Base-by-base conservation (phyloP, 1,139 yeast genomes). In the Sugiyamaella xylanicola region DNA sequence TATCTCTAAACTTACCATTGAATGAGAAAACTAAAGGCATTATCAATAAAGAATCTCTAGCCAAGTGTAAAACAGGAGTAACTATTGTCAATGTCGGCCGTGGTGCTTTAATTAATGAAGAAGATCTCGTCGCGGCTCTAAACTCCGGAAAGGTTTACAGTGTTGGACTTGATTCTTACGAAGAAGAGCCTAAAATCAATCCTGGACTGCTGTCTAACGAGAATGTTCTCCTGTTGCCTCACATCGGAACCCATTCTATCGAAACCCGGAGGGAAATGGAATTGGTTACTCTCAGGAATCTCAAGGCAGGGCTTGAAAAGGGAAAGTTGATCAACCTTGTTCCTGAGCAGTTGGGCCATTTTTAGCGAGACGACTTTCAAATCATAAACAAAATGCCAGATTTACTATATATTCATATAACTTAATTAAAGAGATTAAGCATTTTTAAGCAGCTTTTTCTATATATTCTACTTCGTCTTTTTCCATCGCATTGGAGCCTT, bases 101-200 rank as follows among this genome's bases (percentile, higher is more conserved):
- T 61, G 95, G 95, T 1, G 75, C 81, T 83, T 82, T 87, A 27
- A 82, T 87, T 60, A 85, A 87, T 65, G 93, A 87, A 65, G 65
- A 69, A 7, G 86, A 84, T 8, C 72, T 91, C 58, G 79, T 84
- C 8, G 77, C 77, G 16, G 83, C 84, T 11, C 76, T 91, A 64
- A 81, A 85, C 64, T 70, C 77, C 1, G 95, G 95, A 17, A 84
- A 87, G 64, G 80, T 91, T 43, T 83, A 85, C 11, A 62, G 65
- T 15, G 74, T 64, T 9, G 75, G 73, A 15, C 71, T 91, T 42
- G 97, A 91, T 69, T 97, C 91, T 32, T 87, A 86, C 71, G 96
- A 89, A 68, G 73, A 78, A 61, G 97, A 92, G 73, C 98, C 98
- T 4, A 60, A 61, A 44, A 61, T 74, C 46, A 69, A 72, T 57